Percentiles rank a stretch among this genome's conserved stretches.
These are phyloP conservation scores for Salix suchowensis DNA, from an alignment of 345 rosid genomes.

Conservation along the genomic window DNA sequence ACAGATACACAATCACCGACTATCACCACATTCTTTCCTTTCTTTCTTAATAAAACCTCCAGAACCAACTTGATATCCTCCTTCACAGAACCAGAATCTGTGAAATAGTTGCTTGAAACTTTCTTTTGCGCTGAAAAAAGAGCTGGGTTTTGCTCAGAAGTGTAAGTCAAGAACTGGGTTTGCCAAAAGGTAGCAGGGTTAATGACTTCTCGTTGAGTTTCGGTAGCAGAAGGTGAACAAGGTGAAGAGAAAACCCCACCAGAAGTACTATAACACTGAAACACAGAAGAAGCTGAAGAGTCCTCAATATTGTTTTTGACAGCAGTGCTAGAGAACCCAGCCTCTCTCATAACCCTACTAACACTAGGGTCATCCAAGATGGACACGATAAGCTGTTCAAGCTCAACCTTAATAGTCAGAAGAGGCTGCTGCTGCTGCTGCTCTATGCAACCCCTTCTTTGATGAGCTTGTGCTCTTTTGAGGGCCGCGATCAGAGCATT, in stretches of 20 bases:
- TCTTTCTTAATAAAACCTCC: slow-evolving; percentile 59
- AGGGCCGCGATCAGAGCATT: slow-evolving; percentile 53
- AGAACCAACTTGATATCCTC: slow-evolving; percentile 66
- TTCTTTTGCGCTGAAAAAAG: slow-evolving; percentile 49
- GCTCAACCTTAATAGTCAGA: slow-evolving; percentile 60
- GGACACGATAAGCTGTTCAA: slow-evolving; percentile 64
- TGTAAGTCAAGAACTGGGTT: slow-evolving; percentile 41
- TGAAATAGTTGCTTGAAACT: slow-evolving; percentile 10
- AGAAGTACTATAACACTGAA: slow-evolving; percentile 48
- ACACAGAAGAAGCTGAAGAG: slow-evolving; percentile 60
- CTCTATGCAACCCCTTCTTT: slow-evolving; percentile 47
- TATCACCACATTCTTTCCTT: slow-evolving; percentile 59
- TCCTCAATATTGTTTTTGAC: slow-evolving; percentile 73
- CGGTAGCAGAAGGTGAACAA: slow-evolving; percentile 56
- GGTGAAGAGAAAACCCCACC: slow-evolving; percentile 92
- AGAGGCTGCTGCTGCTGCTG: slow-evolving; percentile 51
- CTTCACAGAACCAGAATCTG: slow-evolving; percentile 36
- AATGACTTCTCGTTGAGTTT: slow-evolving; percentile 37
- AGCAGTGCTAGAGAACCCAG: slow-evolving; percentile 78
- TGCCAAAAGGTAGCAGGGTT: slow-evolving; percentile 57
- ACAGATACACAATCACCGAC: slow-evolving; percentile 62
- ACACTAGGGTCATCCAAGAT: slow-evolving; percentile 84
- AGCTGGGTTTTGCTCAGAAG: slow-evolving; percentile 50
- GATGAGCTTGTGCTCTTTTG: slow-evolving; percentile 51
- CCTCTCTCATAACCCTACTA: slow-evolving; percentile 90